phyloP scores from a whole-genome alignment of 169 alveolate species.

The Perkinsus marinus region DNA sequence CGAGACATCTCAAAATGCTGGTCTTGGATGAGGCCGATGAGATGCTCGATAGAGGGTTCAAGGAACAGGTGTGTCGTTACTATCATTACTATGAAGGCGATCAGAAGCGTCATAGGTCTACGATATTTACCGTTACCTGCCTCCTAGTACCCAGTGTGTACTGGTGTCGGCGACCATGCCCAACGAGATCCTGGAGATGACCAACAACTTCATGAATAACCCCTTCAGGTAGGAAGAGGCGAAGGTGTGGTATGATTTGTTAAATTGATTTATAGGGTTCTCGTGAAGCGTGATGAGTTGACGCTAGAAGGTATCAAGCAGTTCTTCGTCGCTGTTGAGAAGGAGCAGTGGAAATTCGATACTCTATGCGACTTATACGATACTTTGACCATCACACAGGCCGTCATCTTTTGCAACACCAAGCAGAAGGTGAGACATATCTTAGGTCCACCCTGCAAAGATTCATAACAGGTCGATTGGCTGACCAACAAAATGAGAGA shows the following conservation, averaged over 20 bases:
- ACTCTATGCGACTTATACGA: slow-evolving; percentile 94
- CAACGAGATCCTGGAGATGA: slow-evolving; percentile 88
- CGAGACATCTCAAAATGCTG: slow-evolving; percentile 83
- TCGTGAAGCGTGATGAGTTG: slow-evolving; percentile 94
- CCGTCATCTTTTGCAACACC: slow-evolving; percentile 96
- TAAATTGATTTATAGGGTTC: slow-evolving; percentile 46
- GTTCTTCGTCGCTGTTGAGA: slow-evolving; percentile 90
- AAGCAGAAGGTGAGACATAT: slow-evolving; percentile 70
- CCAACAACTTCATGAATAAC: slow-evolving; percentile 91
- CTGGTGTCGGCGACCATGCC: slow-evolving; percentile 97
- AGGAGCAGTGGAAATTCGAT: slow-evolving; percentile 97
- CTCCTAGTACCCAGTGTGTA: slow-evolving; percentile 87
- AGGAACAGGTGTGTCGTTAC: slow-evolving; percentile 61
- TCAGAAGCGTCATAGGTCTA: slow-evolving; percentile 42
- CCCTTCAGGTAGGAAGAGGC: slow-evolving; percentile 58
- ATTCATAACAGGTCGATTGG: slow-evolving; percentile 52
- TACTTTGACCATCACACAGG: slow-evolving; percentile 92
- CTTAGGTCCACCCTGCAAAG: no score
- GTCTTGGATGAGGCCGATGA: slow-evolving; percentile 98
- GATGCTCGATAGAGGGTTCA: slow-evolving; percentile 91
- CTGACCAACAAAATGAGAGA: slow-evolving; percentile 93
- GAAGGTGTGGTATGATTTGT: background rate
- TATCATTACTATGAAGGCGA: background rate
- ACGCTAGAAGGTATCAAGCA: slow-evolving; percentile 96
- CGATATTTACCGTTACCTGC: slow-evolving; percentile 89